Evolutionary conservation across 768 basidiomycete species (phyloP).

Genomic region (Tulasnella sp.): DNA sequence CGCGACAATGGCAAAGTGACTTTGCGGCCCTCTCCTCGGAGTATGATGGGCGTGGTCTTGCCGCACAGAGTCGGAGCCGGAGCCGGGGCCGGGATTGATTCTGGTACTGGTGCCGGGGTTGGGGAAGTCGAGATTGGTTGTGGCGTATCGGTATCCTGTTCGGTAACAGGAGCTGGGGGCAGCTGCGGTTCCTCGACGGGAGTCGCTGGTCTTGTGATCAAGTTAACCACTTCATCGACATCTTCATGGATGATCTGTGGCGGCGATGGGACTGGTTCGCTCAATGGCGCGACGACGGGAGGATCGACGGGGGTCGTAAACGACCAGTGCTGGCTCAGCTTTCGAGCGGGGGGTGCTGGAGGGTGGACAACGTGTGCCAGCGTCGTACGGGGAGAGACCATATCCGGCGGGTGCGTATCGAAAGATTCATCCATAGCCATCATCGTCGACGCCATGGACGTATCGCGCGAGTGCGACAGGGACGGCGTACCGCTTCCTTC

Average conservation of each 20-base stretch:
- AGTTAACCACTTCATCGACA: neutral
- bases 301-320: neutral
- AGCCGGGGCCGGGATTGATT: too few relatives aligned
- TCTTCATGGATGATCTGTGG: neutral
- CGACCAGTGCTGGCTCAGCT: neutral
- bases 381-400: conserved; percentile 10
- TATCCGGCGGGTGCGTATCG: conserved; percentile 16
- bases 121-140: neutral
- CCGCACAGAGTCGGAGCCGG: neutral
- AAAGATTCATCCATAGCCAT: neutral
- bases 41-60: neutral
- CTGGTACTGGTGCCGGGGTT: neutral
- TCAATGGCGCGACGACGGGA: neutral
- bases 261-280: neutral
- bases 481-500: too few relatives aligned
- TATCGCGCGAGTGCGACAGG: neutral
- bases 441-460: neutral
- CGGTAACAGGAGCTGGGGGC: neutral
- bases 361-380: conserved; percentile 10
- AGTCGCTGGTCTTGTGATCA: neutral
- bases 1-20: neutral
- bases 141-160: neutral
- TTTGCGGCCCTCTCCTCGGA: neutral
- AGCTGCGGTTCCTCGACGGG: neutral
- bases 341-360: neutral